phyloP scores from a whole-genome alignment of 176 grass and related monocot genomes.

The Coix lacrymajobi region DNA sequence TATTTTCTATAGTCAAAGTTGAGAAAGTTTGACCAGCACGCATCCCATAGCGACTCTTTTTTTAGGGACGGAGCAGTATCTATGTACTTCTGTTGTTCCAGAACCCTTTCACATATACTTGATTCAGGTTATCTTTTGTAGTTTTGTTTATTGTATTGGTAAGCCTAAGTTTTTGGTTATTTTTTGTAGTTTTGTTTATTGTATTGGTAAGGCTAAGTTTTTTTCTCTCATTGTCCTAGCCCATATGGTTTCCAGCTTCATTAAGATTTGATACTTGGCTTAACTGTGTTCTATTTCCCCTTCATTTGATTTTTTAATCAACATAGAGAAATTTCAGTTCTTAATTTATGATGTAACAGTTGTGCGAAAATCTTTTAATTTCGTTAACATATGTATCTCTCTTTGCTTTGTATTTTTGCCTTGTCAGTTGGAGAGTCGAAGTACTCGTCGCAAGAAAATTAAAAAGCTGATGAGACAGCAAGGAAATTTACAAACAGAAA shows the following conservation, averaged over 20 bases:
- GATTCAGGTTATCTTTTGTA: neutral
- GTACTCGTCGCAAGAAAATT: slow-evolving; percentile 55
- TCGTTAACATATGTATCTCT: slow-evolving; percentile 6
- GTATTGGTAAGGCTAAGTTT: neutral
- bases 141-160: neutral
- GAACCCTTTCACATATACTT: neutral
- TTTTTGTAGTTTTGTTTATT: slow-evolving; percentile 1
- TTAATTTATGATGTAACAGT: neutral
- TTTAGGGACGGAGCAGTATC: too few relatives aligned
- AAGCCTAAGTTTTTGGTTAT: neutral
- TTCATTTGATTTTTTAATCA: neutral
- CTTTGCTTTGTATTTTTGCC: slow-evolving; percentile 11
- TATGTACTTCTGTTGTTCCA: neutral
- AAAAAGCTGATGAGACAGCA: slow-evolving; percentile 37
- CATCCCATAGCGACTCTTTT: too few relatives aligned
- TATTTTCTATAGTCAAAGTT: too few relatives aligned
- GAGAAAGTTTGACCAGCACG: too few relatives aligned
- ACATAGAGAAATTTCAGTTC: slow-evolving; percentile 6
- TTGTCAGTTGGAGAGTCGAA: slow-evolving; percentile 55
- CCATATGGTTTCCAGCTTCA: neutral
- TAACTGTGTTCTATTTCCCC: neutral
- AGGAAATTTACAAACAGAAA: slow-evolving; percentile 28
- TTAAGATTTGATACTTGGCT: neutral
- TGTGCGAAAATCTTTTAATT: slow-evolving; percentile 14
- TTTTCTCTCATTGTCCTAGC: neutral